Evolutionary conservation across 345 rosid genomes (phyloP), one percentile per base, ranked within the genome.

Genomic region (Garcia nutans): DNA sequence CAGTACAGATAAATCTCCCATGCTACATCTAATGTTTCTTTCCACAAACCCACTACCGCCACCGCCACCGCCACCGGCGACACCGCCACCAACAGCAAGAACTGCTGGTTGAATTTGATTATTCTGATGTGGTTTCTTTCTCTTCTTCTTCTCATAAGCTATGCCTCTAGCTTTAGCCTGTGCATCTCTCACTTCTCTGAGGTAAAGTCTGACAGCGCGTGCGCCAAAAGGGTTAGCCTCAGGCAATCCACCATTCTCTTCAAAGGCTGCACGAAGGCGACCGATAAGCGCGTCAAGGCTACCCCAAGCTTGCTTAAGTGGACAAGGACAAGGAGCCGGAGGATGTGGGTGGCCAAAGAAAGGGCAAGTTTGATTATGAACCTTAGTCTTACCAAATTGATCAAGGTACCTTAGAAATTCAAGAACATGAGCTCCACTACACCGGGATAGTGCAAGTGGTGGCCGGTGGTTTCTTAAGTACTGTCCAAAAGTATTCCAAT

Each of bases 221-320:
- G 97, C 97, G 22, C 97, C 98, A 55, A 94, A 94, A 16, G 98
- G 97, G 85, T 92, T 94, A 9, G 88, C 89, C 87, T 94, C 98
- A 1, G 97, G 96, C 82, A 87, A 85, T 20, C 98, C 98, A 11
- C 98, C 98, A 77, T 90, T 85, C 85, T 94, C 98, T 73, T 94
- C 98, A 31, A 88, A 94, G 78, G 98, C 98, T 0, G 98, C 98
- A 7, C 98, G 86, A 66, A 94, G 98, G 26, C 98, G 91, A 57
- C 98, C 98, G 62, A 92, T 85, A 79, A 93, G 98, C 54, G 98
- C 98, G 74, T 93, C 98, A 13, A 93, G 92, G 82, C 97, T 92
- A n/a, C 98, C 98, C 98, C 98, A 93, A 10, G 98, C 98, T 76
- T 94, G 98, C 45, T 96, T 90, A 74, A 94, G 98, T 8, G 98